phyloP scores from a whole-genome alignment of 2,329 filamentous ascomycete genomes.

The Colletotrichum shisoi region DNA sequence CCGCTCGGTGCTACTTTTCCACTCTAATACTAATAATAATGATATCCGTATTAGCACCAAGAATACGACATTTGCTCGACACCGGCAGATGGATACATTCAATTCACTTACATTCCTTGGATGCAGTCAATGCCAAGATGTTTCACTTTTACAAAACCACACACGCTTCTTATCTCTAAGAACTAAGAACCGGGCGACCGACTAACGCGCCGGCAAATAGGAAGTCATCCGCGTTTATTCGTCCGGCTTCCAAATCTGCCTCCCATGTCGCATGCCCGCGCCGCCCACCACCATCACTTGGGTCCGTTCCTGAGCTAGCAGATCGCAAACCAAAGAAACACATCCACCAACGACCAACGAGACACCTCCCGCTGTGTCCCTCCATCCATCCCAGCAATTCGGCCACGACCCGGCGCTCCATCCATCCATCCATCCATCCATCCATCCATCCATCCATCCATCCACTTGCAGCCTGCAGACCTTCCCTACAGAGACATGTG shows the following conservation, averaged over 20 bases:
- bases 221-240: not conserved
- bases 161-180: too few relatives aligned
- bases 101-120: constrained; percentile 26
- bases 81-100: constrained; percentile 4
- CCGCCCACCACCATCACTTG: constrained; percentile 14
- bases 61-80: constrained; percentile 13
- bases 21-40: not conserved
- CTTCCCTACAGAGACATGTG: constrained; percentile 18
- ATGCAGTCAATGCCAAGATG: not conserved
- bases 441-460: not conserved
- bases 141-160: not conserved
- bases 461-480: constrained; percentile 17
- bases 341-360: constrained; percentile 7
- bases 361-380: not conserved
- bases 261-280: not conserved
- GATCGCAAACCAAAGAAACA: constrained; percentile 4
- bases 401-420: not conserved
- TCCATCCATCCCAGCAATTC: constrained; percentile 15
- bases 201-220: not conserved
- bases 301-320: constrained; percentile 34
- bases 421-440: too few relatives aligned
- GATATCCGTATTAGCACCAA: too few relatives aligned
- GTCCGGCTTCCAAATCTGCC: too few relatives aligned
- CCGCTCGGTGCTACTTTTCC: not conserved
- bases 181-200: too few relatives aligned